A percentile compares a stretch with the other conserved stretches of the same genome.
Conservation (phyloP, 805 yeast species). For the Ogataea degrootiae region DNA sequence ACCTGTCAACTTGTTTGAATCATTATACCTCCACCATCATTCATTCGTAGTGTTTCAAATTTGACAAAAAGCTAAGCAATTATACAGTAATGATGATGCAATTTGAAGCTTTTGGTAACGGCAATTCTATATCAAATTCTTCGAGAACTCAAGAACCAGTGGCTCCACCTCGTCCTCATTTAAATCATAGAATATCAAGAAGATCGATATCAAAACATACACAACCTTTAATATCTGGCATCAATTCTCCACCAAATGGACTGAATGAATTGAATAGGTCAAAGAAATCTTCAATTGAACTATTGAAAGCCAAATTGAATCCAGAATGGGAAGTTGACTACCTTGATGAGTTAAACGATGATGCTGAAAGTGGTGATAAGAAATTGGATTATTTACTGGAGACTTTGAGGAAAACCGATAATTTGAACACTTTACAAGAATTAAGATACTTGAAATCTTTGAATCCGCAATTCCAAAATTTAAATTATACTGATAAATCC, state of each 20-base stretch:
- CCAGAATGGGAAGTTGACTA: conserved; percentile 29
- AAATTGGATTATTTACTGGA: conserved; percentile 6
- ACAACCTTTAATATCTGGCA: conserved; percentile 9
- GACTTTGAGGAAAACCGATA: conserved; percentile 2
- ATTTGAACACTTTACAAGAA: conserved; percentile 19
- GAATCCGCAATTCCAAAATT: conserved; percentile 8
- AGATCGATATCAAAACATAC: conserved; percentile 27
- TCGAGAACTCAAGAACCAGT: not conserved
- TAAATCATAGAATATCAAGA: conserved; percentile 22
- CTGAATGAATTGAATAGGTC: not conserved
- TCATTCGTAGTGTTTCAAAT: no score
- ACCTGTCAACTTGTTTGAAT: no score
- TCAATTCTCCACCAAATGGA: not conserved
- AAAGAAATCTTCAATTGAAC: conserved; percentile 5
- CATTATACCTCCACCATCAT: no score
- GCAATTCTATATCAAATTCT: not conserved
- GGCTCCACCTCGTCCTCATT: conserved; percentile 8
- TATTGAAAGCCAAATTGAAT: conserved; percentile 15
- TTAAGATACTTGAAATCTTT: conserved; percentile 17
- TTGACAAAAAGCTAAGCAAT: no score
- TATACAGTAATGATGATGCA: not conserved
- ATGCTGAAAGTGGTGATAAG: conserved; percentile 12
- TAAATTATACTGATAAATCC: conserved; percentile 18
- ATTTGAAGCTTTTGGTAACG: not conserved
- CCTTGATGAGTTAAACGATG: conserved; percentile 14